Percentiles rank a stretch among this genome's conserved stretches.
Evolutionary conservation across 116 monocot species (phyloP).

Genomic region (Posidonia oceanica): DNA sequence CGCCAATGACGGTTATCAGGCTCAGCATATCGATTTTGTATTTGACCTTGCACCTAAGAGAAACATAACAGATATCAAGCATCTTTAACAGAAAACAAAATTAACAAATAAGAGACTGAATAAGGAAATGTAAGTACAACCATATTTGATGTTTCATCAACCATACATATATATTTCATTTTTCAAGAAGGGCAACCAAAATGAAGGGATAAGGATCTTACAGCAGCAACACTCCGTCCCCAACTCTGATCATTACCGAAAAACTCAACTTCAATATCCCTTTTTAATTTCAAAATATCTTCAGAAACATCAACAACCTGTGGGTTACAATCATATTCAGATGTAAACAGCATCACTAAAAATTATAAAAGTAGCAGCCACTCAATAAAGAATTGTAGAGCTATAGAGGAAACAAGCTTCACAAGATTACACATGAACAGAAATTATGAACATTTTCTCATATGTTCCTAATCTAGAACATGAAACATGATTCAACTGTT

Average conservation of each 20-base stretch:
- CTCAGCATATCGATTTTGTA: constrained; percentile 52
- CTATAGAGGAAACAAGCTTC: too few relatives aligned
- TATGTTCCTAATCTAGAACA: too few relatives aligned
- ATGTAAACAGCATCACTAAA: background rate
- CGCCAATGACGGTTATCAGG: constrained; percentile 95
- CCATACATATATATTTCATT: too few relatives aligned
- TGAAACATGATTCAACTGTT: too few relatives aligned
- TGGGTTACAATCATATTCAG: background rate
- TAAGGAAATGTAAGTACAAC: too few relatives aligned
- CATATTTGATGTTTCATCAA: too few relatives aligned
- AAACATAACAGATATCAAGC: background rate
- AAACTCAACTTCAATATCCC: constrained; percentile 59
- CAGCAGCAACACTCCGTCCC: constrained; percentile 45
- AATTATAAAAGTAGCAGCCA: background rate
- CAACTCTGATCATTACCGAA: constrained; percentile 64
- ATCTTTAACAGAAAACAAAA: background rate
- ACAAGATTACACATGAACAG: too few relatives aligned
- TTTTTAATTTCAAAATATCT: constrained; percentile 65
- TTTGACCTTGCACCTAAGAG: constrained; percentile 30
- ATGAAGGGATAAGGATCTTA: background rate
- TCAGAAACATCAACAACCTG: constrained; percentile 34
- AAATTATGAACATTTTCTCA: too few relatives aligned
- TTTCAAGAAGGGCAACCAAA: background rate
- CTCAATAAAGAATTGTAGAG: background rate
- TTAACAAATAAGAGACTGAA: too few relatives aligned